Conservation (phyloP, 2,329 filamentous ascomycete species). For the Rutstroemia sydowiana region DNA sequence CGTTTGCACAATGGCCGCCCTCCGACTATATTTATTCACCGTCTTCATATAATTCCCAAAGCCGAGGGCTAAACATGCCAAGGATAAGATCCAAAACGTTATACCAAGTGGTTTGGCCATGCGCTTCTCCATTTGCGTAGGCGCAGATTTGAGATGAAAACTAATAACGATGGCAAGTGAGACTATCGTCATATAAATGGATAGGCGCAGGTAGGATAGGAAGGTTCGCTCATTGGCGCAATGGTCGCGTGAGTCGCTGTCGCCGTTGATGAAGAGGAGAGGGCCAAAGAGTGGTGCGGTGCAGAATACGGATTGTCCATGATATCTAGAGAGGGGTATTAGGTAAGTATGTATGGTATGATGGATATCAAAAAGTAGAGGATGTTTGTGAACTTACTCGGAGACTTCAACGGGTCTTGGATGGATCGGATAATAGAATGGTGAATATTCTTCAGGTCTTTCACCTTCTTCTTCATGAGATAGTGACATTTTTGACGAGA, state of each 20-base stretch:
- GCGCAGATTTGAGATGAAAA: conserved; percentile 77
- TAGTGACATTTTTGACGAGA: neutral
- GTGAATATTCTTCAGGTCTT: neutral
- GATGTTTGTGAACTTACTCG: conserved; percentile 3
- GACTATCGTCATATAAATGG: conserved; percentile 86
- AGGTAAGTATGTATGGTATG: conserved; percentile 8
- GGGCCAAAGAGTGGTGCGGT: conserved; percentile 37
- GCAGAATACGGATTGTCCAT: conserved; percentile 21
- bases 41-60: conserved; percentile 81
- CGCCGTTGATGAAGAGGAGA: conserved; percentile 58
- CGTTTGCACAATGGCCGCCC: conserved; percentile 78
- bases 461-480: neutral
- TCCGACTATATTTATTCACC: conserved; percentile 71
- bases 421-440: conserved; percentile 20
- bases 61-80: conserved; percentile 70
- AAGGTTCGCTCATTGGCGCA: conserved; percentile 56
- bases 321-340: conserved; percentile 10
- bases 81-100: conserved; percentile 77
- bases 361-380: neutral
- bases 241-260: conserved; percentile 55
- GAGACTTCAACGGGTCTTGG: conserved; percentile 33
- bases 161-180: conserved; percentile 85
- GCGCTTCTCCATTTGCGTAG: conserved; percentile 61
- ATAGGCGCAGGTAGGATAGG: conserved; percentile 82
- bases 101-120: conserved; percentile 79